Percentiles rank a stretch among this genome's conserved stretches.
phyloP scores from a whole-genome alignment of 306 rosid species.

The Vicia faba region DNA sequence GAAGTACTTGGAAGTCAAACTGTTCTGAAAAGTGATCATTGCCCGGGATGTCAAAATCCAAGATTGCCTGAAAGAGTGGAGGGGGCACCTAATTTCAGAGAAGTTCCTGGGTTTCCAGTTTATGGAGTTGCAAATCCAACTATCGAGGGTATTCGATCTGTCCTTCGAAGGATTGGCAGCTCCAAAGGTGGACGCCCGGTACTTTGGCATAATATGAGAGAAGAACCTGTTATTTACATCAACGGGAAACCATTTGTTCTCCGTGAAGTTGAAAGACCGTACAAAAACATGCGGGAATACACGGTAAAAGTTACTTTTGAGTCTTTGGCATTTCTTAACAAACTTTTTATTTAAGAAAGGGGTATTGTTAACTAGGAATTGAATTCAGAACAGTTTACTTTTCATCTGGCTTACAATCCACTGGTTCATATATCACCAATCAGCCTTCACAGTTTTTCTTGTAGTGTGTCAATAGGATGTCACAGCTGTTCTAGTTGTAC shows the following conservation, averaged over 20 bases:
- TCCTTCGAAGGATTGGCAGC: slow-evolving; percentile 71
- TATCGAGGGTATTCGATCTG: slow-evolving; percentile 82
- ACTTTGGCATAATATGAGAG: slow-evolving; percentile 97
- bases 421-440: neutral
- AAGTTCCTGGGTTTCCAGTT: slow-evolving; percentile 91
- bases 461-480: slow-evolving; percentile 15
- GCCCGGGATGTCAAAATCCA: slow-evolving; percentile 82
- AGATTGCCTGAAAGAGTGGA: slow-evolving; percentile 78
- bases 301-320: slow-evolving; percentile 53
- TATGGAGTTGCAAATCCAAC: slow-evolving; percentile 98
- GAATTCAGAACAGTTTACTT: slow-evolving; percentile 13
- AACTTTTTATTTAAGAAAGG: slow-evolving; percentile 24
- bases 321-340: slow-evolving; percentile 21
- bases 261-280: slow-evolving; percentile 93
- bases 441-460: neutral
- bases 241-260: slow-evolving; percentile 95
- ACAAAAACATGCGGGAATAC: slow-evolving; percentile 87
- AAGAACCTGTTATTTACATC: slow-evolving; percentile 92
- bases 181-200: slow-evolving; percentile 64
- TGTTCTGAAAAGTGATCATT: slow-evolving; percentile 86
- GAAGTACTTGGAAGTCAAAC: slow-evolving; percentile 96
- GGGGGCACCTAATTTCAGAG: slow-evolving; percentile 93
- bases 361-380: slow-evolving; percentile 20
- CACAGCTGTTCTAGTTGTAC: neutral
- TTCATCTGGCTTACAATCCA: slow-evolving; percentile 26